phyloP scores from a whole-genome alignment of 352 stramenopile genomes.

The Pythium oligandrum region DNA sequence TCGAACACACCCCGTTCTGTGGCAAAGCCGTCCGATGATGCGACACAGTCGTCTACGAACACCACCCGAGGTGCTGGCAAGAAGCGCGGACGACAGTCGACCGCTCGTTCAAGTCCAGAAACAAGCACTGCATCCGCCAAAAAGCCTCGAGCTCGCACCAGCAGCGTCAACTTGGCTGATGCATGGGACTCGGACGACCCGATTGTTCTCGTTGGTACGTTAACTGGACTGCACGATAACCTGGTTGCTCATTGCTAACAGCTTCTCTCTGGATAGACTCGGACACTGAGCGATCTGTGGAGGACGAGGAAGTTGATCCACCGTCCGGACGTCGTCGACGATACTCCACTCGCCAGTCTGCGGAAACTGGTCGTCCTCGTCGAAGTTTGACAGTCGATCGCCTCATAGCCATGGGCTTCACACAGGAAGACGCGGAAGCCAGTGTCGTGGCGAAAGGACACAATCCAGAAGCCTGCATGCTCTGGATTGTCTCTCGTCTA shows the following conservation, averaged over 20 bases:
- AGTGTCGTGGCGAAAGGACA: slow-evolving; percentile 53
- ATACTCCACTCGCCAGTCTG: slow-evolving; percentile 13
- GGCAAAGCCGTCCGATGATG: no score
- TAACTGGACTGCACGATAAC: no score
- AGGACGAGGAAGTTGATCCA: slow-evolving; percentile 7
- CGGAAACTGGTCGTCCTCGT: slow-evolving; percentile 22
- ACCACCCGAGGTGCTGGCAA: no score
- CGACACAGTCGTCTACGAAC: no score
- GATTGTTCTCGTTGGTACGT: slow-evolving; percentile 8
- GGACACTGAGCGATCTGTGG: slow-evolving; percentile 4
- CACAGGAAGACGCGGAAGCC: slow-evolving; percentile 48
- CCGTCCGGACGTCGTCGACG: slow-evolving; percentile 6
- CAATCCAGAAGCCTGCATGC: slow-evolving; percentile 65
- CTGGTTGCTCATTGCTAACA: no score
- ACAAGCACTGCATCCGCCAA: no score
- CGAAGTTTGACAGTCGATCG: slow-evolving; percentile 55
- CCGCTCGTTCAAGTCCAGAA: no score
- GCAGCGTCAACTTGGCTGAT: neutral
- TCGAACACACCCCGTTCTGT: no score
- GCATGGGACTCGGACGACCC: slow-evolving; percentile 10
- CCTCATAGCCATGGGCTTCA: slow-evolving; percentile 63
- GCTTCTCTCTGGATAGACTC: no score
- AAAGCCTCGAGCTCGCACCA: no score
- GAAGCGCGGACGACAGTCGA: no score
- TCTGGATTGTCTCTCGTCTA: slow-evolving; percentile 74